Evolutionary conservation across 2,329 filamentous ascomycete species (phyloP).

Genomic region (Diaporthe caulivora): DNA sequence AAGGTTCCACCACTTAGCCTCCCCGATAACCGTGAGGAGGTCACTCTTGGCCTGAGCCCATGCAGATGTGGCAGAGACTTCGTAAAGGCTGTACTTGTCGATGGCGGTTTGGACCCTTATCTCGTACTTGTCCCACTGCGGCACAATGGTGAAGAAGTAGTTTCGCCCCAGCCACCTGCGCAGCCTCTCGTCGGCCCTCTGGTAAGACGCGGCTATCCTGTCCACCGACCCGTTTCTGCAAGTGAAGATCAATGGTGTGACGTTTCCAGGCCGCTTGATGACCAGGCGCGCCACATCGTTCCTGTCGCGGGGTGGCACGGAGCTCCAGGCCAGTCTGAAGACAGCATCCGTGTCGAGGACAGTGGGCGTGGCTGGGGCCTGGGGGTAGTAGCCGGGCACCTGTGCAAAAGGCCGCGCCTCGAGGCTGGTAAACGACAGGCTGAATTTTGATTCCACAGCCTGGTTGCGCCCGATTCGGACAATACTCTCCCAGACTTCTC

Average conservation of each 20-base stretch:
- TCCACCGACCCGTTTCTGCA: background rate
- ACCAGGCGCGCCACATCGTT: background rate
- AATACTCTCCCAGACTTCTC: constrained; percentile 27
- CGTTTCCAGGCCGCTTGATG: background rate
- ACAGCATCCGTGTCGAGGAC: background rate
- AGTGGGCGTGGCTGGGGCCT: background rate
- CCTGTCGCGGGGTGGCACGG: background rate
- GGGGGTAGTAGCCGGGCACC: background rate
- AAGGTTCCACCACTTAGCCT: too few relatives aligned
- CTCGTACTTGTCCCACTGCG: background rate
- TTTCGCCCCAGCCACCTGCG: background rate
- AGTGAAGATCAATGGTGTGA: background rate
- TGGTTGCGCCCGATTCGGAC: background rate
- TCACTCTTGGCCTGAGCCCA: background rate
- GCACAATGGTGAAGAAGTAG: background rate
- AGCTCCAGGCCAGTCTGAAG: background rate
- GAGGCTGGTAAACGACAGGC: background rate
- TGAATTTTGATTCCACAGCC: background rate
- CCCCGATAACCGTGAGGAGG: background rate
- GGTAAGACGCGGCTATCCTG: background rate
- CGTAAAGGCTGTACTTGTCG: background rate
- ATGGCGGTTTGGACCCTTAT: background rate
- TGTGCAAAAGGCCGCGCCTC: background rate
- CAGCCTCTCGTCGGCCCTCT: background rate
- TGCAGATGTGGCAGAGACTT: background rate